Conservation (phyloP, 2,329 filamentous ascomycete genomes). For the Aspergillus novofumigatus region DNA sequence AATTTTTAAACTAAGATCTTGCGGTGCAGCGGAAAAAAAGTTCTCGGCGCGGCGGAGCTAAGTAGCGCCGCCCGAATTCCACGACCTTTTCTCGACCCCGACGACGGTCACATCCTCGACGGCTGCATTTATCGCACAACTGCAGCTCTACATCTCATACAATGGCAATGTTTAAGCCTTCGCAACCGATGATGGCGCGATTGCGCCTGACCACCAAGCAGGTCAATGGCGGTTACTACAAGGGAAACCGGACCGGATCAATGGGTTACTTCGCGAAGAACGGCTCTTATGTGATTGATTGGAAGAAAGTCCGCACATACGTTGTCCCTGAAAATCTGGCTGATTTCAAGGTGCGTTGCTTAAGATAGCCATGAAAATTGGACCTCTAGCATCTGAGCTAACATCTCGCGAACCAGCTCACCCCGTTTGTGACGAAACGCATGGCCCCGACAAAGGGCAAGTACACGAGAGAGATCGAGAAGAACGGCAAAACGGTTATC, state of each 20-base stretch:
- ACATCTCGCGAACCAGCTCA: slow-evolving; percentile 32
- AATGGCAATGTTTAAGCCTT: slow-evolving; percentile 41
- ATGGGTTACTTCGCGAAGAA: slow-evolving; percentile 73
- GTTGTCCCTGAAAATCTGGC: slow-evolving; percentile 68
- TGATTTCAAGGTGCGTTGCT: slow-evolving; percentile 62
- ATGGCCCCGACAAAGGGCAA: slow-evolving; percentile 34
- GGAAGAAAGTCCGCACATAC: slow-evolving; percentile 84
- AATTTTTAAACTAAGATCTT: slow-evolving; percentile 24
- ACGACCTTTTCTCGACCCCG: slow-evolving; percentile 20
- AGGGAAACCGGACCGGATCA: slow-evolving; percentile 83
- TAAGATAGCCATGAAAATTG: neutral
- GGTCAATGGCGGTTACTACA: slow-evolving; percentile 92
- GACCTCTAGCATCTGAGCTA: neutral
- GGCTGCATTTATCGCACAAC: neutral
- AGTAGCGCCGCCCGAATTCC: slow-evolving; percentile 24
- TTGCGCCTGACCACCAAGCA: slow-evolving; percentile 91
- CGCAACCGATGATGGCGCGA: slow-evolving; percentile 56
- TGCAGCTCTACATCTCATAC: neutral
- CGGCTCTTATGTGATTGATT: slow-evolving; percentile 70
- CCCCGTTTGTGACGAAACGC: slow-evolving; percentile 44
- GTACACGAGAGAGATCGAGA: slow-evolving; percentile 31
- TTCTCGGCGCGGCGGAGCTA: slow-evolving; percentile 30
- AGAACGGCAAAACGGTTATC: slow-evolving; percentile 21
- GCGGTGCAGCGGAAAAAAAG: slow-evolving; percentile 26
- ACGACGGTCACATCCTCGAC: slow-evolving; percentile 1